phyloP scores from a whole-genome alignment of 2,329 filamentous ascomycete genomes.

The Furcasterigmium sp. region DNA sequence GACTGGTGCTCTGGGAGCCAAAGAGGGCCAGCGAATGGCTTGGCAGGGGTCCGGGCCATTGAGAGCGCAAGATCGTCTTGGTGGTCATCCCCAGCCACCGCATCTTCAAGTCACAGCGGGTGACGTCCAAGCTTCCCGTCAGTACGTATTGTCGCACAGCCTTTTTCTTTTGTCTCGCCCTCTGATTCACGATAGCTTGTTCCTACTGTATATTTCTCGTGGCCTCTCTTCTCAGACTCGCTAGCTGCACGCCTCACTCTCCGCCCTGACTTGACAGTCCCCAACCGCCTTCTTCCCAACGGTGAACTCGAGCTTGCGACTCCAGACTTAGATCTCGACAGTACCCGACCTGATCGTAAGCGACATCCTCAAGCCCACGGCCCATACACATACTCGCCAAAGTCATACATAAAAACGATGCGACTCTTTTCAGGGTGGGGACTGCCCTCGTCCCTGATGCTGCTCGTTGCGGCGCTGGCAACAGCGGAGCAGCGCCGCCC shows the following conservation, averaged over 20 bases:
- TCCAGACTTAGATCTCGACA: background rate
- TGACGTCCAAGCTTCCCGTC: background rate
- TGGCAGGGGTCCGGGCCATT: no score
- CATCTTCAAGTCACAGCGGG: background rate
- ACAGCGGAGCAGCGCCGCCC: constrained; percentile 34
- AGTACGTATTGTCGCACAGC: background rate
- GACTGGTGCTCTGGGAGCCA: no score
- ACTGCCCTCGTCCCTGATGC: constrained; percentile 38
- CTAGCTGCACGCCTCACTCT: background rate
- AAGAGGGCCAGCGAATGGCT: no score
- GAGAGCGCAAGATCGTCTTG: no score
- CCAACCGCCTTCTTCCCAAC: background rate
- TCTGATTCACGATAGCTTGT: background rate
- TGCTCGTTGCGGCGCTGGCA: constrained; percentile 35
- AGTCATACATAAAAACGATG: constrained; percentile 24
- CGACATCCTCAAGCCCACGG: background rate
- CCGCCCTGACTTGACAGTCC: background rate
- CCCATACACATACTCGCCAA: background rate
- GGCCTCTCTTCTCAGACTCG: background rate
- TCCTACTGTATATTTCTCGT: background rate
- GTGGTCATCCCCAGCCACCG: constrained; percentile 1
- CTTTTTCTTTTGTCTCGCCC: background rate
- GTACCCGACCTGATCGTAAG: background rate
- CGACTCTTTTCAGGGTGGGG: constrained; percentile 28
- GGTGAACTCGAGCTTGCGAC: background rate